Base-by-base conservation (phyloP, 1,139 yeast species). In the Hemisphaericaspora xylofermentans region DNA sequence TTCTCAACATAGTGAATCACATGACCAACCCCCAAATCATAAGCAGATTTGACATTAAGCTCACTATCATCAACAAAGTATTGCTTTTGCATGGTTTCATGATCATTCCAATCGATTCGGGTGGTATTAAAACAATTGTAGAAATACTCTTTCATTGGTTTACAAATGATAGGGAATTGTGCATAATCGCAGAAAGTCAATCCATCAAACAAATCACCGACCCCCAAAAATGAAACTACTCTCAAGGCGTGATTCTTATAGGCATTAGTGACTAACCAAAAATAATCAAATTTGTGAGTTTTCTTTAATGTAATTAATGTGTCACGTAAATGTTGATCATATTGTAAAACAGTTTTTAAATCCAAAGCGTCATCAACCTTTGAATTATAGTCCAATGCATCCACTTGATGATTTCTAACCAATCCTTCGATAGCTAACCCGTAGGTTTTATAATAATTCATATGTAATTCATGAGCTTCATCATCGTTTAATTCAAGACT, bases 221-320 rank as follows among this genome's bases (percentile, higher is more conserved):
- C 61, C 2, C 96, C 98, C 38, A 93, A 71, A 41, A 91, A 71
- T 32, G 82, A 74, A 16, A 89, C 74, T 14, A 87, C 95, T 42
- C 93, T 71, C 41, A 81, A 57, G 1, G 94, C 98, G 60, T 93
- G 98, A 54, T 79, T 88, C 59, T 84, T 82, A 67, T 91, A 93
- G 1, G 98, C 98, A 58, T 93, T 93, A 13, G 98, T 93, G 54
- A 89, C 84, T 36, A 93, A 73, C 98, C 98, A 93, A 45, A 72
- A 66, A 43, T 56, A 52, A 49, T 71, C 76, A 49, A 62, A 64
- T 33, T 62, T 45, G 4, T 43, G 74, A 14, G 63, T 45, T 9
- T 65, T 50, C 48, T 69, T 79, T 48, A 84, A 53, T 4, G 64
- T 53, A 4, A 73, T 43, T 36, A 85, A 63, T 71, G 78, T 63